These are phyloP conservation scores for Ceratocystis diversiconidia DNA, from an alignment of 2,329 filamentous ascomycete species.

Conservation along the genomic window DNA sequence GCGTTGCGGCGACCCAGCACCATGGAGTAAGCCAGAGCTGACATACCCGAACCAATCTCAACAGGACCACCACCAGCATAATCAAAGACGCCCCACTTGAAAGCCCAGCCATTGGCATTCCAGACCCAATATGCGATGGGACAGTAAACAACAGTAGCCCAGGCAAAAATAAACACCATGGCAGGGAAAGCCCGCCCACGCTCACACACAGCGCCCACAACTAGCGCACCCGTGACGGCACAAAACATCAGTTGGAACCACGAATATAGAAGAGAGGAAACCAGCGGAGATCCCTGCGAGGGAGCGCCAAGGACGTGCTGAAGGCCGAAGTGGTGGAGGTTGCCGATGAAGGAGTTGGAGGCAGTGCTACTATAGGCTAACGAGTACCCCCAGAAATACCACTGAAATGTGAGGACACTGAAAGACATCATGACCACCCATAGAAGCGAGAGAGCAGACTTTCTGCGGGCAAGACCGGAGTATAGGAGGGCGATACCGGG, in stretches of 20 bases:
- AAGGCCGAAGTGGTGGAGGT: slow-evolving; percentile 78
- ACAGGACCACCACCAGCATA: slow-evolving; percentile 95
- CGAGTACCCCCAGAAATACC: slow-evolving; percentile 99
- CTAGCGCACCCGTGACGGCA: slow-evolving; percentile 78
- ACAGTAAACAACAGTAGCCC: slow-evolving; percentile 96
- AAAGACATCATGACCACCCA: slow-evolving; percentile 94
- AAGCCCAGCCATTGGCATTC: slow-evolving; percentile 90
- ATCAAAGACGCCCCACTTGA: slow-evolving; percentile 80
- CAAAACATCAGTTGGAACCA: slow-evolving; percentile 99
- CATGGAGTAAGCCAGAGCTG: slow-evolving; percentile 88
- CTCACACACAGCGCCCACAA: slow-evolving; percentile 84
- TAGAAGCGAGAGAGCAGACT: slow-evolving; percentile 92
- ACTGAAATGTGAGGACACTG: slow-evolving; percentile 88
- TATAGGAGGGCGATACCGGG: slow-evolving; percentile 96
- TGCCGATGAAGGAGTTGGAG: slow-evolving; percentile 81
- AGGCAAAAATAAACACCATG: slow-evolving; percentile 92
- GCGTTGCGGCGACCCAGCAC: slow-evolving; percentile 91
- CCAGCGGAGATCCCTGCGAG: slow-evolving; percentile 75
- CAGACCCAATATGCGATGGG: slow-evolving; percentile 93
- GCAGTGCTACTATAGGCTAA: slow-evolving; percentile 74
- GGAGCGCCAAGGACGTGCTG: slow-evolving; percentile 69
- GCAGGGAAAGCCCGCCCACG: slow-evolving; percentile 82
- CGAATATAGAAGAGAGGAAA: slow-evolving; percentile 80
- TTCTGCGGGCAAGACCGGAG: slow-evolving; percentile 90
- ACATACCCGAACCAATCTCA: slow-evolving; percentile 89